These are phyloP conservation scores for Haematococcus lacustris DNA, from an alignment of 139 green algal species.

Conservation along the genomic window DNA sequence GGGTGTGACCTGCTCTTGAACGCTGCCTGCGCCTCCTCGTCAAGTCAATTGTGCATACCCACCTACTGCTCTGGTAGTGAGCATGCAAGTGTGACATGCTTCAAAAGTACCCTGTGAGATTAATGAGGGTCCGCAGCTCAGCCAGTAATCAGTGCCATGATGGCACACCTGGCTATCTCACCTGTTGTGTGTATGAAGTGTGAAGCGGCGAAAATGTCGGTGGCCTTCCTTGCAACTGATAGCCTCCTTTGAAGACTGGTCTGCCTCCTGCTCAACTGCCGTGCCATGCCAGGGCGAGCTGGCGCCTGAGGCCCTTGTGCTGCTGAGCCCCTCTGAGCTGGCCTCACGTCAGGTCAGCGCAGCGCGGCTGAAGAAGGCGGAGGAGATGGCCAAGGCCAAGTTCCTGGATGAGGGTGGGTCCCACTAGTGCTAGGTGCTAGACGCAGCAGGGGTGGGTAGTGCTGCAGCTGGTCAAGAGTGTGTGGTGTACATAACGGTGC, in stretches of 20 bases:
- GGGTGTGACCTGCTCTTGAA: no score
- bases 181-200: background rate
- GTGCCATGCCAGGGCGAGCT: constrained; percentile 19
- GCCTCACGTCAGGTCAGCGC: constrained; percentile 55
- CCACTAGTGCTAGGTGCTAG: background rate
- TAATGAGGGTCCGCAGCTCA: no score
- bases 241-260: background rate
- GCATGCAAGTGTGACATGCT: no score
- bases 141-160: no score
- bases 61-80: no score
- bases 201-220: background rate
- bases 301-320: constrained; percentile 32
- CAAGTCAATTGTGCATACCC: no score
- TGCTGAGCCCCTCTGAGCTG: constrained; percentile 48
- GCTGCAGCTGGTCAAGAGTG: no score
- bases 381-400: constrained; percentile 59
- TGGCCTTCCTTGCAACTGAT: background rate
- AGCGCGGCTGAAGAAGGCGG: constrained; percentile 60
- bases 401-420: constrained; percentile 62
- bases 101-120: no score
- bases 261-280: background rate
- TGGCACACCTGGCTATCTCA: no score
- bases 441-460: no score
- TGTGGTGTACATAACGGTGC: no score
- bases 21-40: no score